Base-by-base conservation (phyloP, 139 green algal genomes). In the Chlamydomonas eustigma region DNA sequence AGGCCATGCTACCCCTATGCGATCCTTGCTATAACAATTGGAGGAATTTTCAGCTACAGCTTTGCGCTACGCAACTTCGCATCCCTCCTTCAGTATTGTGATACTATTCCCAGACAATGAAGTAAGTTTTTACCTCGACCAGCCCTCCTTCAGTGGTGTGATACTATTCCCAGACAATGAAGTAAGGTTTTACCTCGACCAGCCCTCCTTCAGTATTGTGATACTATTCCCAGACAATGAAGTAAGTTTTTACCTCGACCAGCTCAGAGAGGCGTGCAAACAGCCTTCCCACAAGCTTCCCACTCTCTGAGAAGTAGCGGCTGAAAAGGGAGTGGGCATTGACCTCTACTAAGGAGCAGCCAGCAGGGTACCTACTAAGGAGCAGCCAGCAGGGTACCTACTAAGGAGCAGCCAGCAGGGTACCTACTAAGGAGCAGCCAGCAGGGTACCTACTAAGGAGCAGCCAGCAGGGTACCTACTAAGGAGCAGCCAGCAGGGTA, bases 241-340 rank as follows among this genome's bases (percentile, higher is more conserved):
- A n/a, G n/a, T n/a, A n/a, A n/a, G n/a, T n/a, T n/a, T n/a, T n/a
- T 18, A 58, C 44, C 51, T 98, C 93, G 51, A 97, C 77, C 37
- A 93, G 76, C 71, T 97, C 92, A 33, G 85, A 83, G 67, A 98
- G 96, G 69, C 91, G 88, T 2, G 79, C 36, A 74, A 98, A 98
- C 35, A 97, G 86, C 33, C 65, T 33, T 4, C 65, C 65, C 4
- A 72, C 65, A 33, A 72, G 33, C 65, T 72, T 72, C 5, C 65
- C 65, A 24, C 33, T 50, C 31, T 72, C 65, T 24, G 83, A 93
- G 80, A 99, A 99, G 84, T 87, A 99, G 73, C 95, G 94, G 86
- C 78, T 91, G 84, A 99, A 99, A 1, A 99, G 89, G 71, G 78
- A 91, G 86, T 99, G 95, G 0, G 95, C 95, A 80, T 98, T 97